Evolutionary conservation across 805 yeast species (phyloP), one percentile per base, ranked within the genome.

Genomic region (Spathaspora sp.): DNA sequence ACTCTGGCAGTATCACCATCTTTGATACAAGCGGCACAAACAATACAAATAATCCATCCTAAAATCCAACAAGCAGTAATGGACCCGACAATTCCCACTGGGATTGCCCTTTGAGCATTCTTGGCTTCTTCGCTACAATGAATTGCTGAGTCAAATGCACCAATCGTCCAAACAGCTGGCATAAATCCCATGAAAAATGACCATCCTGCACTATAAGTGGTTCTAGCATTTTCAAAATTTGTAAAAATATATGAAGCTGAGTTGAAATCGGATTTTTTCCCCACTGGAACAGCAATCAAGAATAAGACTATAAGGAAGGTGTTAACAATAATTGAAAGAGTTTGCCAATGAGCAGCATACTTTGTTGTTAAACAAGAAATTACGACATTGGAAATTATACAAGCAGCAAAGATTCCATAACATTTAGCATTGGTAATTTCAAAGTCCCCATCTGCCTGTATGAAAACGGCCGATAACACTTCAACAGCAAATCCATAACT

Each of bases 111-210:
- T 3, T 81, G 71, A 19, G 89, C 85, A 59, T 82, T 77, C 51
- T 73, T 72, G 31, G 85, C 85, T 63, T 85, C 89, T 63, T 85
- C 89, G 9, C 84, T 72, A 80, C 82, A 80, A 68, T 85, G 89
- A 47, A 85, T 81, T 58, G 85, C 81, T 9, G 86, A 78, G 63
- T 85, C 89, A 63, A 82, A 83, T 0, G 85, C 81, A 19, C 86
- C 85, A 60, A 85, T 83, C n/a, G 87, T 82, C 89, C 90, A 85
- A 52, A 84, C 77, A 1, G 83, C 81, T 0, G 87, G 81, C 79
- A 82, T 76, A 75, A 81, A 78, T 2, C 76, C 70, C 40, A 76
- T 77, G 55, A 81, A 62, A 63, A 70, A 78, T 49, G 80, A 75
- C 63, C 62, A 59, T 11, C 57, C 58, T 28, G 44, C n/a, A 20